phyloP scores from a whole-genome alignment of 2,329 filamentous ascomycete genomes.

The Venturia carpophila region DNA sequence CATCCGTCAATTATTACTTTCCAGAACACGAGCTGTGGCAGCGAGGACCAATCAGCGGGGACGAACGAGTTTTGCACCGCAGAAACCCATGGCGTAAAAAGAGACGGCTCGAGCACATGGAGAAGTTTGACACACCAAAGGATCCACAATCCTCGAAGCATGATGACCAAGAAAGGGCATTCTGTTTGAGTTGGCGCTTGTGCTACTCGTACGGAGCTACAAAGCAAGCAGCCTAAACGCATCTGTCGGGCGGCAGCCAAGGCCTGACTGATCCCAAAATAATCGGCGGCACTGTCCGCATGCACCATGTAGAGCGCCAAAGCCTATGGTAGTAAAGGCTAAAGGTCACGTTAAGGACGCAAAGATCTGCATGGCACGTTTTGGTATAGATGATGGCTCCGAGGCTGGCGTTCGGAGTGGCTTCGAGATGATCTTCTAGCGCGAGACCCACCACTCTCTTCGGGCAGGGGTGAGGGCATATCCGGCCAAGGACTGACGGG shows the following conservation, averaged over 20 bases:
- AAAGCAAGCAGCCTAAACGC: not conserved
- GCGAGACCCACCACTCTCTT: slow-evolving; percentile 11
- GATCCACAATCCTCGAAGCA: not conserved
- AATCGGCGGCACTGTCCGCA: slow-evolving; percentile 5
- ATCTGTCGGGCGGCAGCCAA: not conserved
- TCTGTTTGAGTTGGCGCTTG: slow-evolving; percentile 6
- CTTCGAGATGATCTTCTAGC: slow-evolving; percentile 17
- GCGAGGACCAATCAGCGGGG: not conserved
- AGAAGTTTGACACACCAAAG: slow-evolving; percentile 3
- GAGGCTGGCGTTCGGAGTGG: slow-evolving; percentile 12
- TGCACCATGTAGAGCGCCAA: not conserved
- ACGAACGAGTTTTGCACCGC: not conserved
- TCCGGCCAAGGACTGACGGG: not conserved
- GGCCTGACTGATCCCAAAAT: not conserved
- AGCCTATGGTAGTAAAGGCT: no score
- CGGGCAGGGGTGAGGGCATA: not conserved
- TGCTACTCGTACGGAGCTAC: not conserved
- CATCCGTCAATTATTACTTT: not conserved
- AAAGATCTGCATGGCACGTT: slow-evolving; percentile 14
- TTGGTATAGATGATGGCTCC: slow-evolving; percentile 9
- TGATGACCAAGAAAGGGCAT: not conserved
- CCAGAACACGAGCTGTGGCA: not conserved
- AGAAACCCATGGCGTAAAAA: not conserved
- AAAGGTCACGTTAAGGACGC: slow-evolving; percentile 7
- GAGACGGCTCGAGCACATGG: not conserved